These are phyloP conservation scores for Panaeolus papilionaceus DNA, from an alignment of 768 basidiomycete genomes.

Conservation along the genomic window DNA sequence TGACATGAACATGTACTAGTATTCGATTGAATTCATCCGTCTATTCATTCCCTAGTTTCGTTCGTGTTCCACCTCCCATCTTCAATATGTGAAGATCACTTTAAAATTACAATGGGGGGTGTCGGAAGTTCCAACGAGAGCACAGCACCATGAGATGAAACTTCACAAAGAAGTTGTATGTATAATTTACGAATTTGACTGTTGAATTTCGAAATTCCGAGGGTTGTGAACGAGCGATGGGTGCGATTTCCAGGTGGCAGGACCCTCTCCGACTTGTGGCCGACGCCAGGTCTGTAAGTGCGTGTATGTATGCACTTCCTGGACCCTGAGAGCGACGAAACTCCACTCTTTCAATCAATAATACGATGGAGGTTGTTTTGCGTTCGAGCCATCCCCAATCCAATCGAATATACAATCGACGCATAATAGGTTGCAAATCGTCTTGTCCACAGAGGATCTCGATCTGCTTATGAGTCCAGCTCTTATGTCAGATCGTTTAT, in stretches of 20 bases:
- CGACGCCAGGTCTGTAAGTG: not conserved
- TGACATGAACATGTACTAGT: not conserved
- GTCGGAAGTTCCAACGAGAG: not conserved
- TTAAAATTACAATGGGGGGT: no score
- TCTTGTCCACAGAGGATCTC: not conserved
- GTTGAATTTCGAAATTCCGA: slow-evolving; percentile 3
- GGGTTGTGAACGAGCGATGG: not conserved
- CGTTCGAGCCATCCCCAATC: not conserved
- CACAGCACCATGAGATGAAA: not conserved
- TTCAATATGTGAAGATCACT: not conserved
- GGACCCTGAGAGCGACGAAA: slow-evolving; percentile 6
- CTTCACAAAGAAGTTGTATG: not conserved
- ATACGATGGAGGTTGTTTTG: not conserved
- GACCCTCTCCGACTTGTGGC: slow-evolving; percentile 7
- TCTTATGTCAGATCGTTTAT: slow-evolving; percentile 7
- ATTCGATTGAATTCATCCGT: not conserved
- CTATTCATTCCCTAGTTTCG: not conserved
- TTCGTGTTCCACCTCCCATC: not conserved
- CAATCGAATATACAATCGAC: not conserved
- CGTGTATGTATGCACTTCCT: not conserved
- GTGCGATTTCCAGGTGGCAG: slow-evolving; percentile 8
- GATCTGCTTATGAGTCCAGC: not conserved
- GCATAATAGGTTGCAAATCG: not conserved
- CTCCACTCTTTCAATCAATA: not conserved
- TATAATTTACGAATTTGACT: not conserved